Evolutionary conservation across 139 green algal species (phyloP).

Genomic region (Picochlorum sp.): DNA sequence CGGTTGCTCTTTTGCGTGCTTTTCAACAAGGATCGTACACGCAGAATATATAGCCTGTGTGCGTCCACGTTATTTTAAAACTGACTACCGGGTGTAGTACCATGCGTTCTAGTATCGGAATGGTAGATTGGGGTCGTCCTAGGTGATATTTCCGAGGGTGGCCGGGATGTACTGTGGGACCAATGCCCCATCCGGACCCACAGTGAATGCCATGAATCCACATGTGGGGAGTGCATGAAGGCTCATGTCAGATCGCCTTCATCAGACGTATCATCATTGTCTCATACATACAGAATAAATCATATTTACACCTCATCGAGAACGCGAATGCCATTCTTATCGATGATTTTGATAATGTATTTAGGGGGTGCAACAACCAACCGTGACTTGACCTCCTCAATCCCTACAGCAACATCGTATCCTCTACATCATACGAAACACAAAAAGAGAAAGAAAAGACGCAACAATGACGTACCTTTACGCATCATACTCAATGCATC

Average conservation of each 20-base stretch:
- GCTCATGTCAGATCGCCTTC: neutral
- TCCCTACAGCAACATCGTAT: slow-evolving; percentile 14
- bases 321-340: slow-evolving; percentile 70
- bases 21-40: no score
- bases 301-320: slow-evolving; percentile 27
- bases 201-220: neutral
- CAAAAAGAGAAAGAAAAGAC: neutral
- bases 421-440: neutral
- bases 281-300: neutral
- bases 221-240: neutral
- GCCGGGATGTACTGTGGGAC: no score
- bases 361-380: slow-evolving; percentile 81
- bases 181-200: no score
- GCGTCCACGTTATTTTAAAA: no score
- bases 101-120: no score
- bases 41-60: no score
- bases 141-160: no score
- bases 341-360: slow-evolving; percentile 92
- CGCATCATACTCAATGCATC: slow-evolving; percentile 88
- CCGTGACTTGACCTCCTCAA: slow-evolving; percentile 74
- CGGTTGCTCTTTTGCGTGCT: no score
- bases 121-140: no score
- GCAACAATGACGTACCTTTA: slow-evolving; percentile 30
- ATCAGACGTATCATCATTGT: neutral
- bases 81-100: no score